These are phyloP conservation scores for Gyromitra esculenta DNA, from an alignment of 2,329 filamentous ascomycete genomes.

Conservation along the genomic window DNA sequence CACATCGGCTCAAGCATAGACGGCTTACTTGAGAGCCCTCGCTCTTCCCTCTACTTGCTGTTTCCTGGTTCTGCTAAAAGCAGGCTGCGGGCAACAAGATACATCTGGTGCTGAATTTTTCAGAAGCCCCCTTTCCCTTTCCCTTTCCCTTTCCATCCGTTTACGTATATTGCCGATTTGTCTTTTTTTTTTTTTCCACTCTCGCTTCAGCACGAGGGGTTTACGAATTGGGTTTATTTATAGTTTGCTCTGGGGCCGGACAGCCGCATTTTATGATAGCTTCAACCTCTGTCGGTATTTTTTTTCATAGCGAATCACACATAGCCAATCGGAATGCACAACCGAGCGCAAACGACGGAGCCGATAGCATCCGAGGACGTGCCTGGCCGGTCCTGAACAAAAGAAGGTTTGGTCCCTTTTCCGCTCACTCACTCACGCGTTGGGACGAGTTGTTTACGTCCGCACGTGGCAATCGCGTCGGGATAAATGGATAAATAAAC, in stretches of 20 bases:
- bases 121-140: slow-evolving; percentile 5
- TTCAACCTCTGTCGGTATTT: slow-evolving; percentile 23
- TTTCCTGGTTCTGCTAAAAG: slow-evolving; percentile 27
- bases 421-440: slow-evolving; percentile 23
- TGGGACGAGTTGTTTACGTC: slow-evolving; percentile 20
- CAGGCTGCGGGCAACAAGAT: slow-evolving; percentile 31
- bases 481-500: slow-evolving; percentile 32
- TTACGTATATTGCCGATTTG: slow-evolving; percentile 14
- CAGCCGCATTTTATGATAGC: slow-evolving; percentile 20
- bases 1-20: slow-evolving; percentile 20
- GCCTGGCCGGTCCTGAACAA: slow-evolving; percentile 12
- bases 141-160: not conserved
- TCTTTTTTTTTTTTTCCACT: slow-evolving; percentile 4
- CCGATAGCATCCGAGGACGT: slow-evolving; percentile 23
- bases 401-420: slow-evolving; percentile 26
- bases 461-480: slow-evolving; percentile 36
- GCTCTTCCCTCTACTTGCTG: slow-evolving; percentile 8
- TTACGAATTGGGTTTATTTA: slow-evolving; percentile 40
- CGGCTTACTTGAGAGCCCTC: slow-evolving; percentile 5
- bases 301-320: not conserved
- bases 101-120: slow-evolving; percentile 29
- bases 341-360: slow-evolving; percentile 19
- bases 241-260: slow-evolving; percentile 23
- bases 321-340: slow-evolving; percentile 42
- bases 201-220: slow-evolving; percentile 15